phyloP scores from a whole-genome alignment of 441 rosid genomes.

The Eruca vesicaria region DNA sequence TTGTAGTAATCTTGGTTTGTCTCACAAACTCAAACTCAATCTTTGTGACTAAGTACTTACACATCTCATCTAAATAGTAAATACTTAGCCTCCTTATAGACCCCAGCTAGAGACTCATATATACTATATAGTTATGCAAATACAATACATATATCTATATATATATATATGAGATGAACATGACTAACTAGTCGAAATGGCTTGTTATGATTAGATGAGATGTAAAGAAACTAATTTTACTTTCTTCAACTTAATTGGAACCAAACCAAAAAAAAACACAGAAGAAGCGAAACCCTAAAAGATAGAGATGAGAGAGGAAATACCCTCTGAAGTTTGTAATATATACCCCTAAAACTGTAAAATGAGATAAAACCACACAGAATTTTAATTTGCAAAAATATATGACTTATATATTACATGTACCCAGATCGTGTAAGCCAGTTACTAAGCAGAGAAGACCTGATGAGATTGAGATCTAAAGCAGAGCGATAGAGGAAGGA shows the following conservation, averaged over 20 bases:
- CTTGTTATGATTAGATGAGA: conserved; percentile 11
- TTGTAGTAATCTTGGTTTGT: not conserved
- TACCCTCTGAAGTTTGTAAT: not conserved
- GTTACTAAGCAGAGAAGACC: conserved; percentile 19
- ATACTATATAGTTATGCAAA: not conserved
- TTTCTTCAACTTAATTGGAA: conserved; percentile 12
- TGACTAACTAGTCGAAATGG: not conserved
- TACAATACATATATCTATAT: not conserved
- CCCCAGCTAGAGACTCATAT: not conserved
- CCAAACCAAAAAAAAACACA: not conserved
- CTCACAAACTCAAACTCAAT: conserved; percentile 18
- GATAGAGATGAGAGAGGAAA: conserved; percentile 22
- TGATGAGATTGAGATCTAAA: conserved; percentile 34
- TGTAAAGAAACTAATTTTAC: not conserved
- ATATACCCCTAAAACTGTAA: conserved; percentile 11
- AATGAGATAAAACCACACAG: conserved; percentile 3
- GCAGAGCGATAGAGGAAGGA: conserved; percentile 3
- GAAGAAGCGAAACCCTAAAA: conserved; percentile 30
- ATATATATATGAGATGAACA: not conserved
- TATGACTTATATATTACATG: conserved; percentile 23
- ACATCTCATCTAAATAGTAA: not conserved
- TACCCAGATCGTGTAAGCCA: conserved; percentile 25
- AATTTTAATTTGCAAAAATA: not conserved
- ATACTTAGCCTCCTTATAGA: not conserved
- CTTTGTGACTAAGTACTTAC: not conserved